Percentiles rank a stretch among this genome's conserved stretches.
These are phyloP conservation scores for Chaetomium fimeti DNA, from an alignment of 495 filamentous ascomycete genomes.

Conservation along the genomic window DNA sequence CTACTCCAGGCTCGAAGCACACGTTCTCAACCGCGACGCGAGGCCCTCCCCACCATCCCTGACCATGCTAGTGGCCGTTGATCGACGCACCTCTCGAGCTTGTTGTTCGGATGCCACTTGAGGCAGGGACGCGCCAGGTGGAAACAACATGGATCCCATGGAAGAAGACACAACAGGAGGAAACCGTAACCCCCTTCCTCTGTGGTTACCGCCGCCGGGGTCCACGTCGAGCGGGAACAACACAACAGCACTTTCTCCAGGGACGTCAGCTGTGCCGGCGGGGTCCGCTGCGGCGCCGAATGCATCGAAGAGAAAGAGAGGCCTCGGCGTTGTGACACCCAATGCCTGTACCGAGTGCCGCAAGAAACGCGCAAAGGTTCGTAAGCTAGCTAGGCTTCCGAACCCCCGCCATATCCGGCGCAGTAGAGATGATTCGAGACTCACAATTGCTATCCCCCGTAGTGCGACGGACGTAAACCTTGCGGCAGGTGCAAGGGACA, in stretches of 20 bases:
- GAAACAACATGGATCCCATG: conserved; percentile 30
- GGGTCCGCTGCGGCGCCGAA: conserved; percentile 9
- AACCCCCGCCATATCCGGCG: background rate
- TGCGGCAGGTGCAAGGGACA: conserved; percentile 52
- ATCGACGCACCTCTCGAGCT: conserved; percentile 10
- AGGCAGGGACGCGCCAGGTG: background rate
- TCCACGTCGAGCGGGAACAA: conserved; percentile 19
- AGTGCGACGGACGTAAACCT: conserved; percentile 56
- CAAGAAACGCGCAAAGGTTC: conserved; percentile 57
- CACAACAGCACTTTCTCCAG: conserved; percentile 10
- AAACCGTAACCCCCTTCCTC: conserved; percentile 12
- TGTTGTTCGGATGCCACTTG: background rate
- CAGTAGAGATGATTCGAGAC: background rate
- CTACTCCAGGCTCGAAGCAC: background rate
- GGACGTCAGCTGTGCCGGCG: conserved; percentile 2
- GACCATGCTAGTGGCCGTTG: conserved; percentile 23
- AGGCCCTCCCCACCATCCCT: background rate
- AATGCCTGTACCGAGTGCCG: conserved; percentile 59
- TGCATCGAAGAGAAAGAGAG: conserved; percentile 47
- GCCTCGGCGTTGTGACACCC: conserved; percentile 52
- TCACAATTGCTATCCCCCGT: background rate
- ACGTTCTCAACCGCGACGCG: background rate
- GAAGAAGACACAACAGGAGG: conserved; percentile 25
- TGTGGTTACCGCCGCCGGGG: conserved; percentile 6
- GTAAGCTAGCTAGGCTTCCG: conserved; percentile 3